A percentile compares a stretch with the other conserved stretches of the same genome.
phyloP scores from a whole-genome alignment of 2,329 filamentous ascomycete species.

The Calonectria montana region DNA sequence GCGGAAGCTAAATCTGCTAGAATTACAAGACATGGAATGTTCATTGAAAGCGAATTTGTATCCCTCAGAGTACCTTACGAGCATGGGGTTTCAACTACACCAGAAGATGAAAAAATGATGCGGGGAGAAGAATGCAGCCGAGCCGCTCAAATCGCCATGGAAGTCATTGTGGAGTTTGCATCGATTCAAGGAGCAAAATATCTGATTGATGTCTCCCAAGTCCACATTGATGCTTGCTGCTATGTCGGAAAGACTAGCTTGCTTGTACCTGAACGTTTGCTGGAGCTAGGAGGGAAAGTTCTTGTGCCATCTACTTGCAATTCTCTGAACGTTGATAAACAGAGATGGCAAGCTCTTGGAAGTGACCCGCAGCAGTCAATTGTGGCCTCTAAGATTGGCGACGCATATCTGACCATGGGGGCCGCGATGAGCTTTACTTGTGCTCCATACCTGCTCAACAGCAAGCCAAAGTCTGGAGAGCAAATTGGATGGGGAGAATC shows the following conservation, averaged over 20 bases:
- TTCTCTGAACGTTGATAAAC: neutral
- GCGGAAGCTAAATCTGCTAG: neutral
- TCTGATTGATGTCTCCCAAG: neutral
- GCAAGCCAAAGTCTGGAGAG: neutral
- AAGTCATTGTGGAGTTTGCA: neutral
- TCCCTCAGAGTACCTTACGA: neutral
- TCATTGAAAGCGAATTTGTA: neutral
- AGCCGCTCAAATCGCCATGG: neutral
- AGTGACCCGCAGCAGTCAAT: neutral
- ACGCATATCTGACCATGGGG: neutral
- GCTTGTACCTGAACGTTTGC: neutral
- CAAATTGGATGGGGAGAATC: neutral
- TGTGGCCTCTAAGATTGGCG: neutral
- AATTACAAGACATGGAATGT: neutral
- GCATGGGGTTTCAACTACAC: neutral
- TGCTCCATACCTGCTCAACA: neutral
- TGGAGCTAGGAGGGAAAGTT: neutral
- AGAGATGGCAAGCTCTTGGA: neutral
- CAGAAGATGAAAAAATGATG: neutral
- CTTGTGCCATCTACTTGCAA: neutral
- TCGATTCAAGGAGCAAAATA: neutral
- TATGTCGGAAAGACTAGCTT: neutral
- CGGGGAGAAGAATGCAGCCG: neutral
- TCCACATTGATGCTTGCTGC: neutral
- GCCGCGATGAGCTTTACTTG: slow-evolving; percentile 2